These are phyloP conservation scores for Nakazawaea ernobii DNA, from an alignment of 805 yeast species.

Conservation along the genomic window DNA sequence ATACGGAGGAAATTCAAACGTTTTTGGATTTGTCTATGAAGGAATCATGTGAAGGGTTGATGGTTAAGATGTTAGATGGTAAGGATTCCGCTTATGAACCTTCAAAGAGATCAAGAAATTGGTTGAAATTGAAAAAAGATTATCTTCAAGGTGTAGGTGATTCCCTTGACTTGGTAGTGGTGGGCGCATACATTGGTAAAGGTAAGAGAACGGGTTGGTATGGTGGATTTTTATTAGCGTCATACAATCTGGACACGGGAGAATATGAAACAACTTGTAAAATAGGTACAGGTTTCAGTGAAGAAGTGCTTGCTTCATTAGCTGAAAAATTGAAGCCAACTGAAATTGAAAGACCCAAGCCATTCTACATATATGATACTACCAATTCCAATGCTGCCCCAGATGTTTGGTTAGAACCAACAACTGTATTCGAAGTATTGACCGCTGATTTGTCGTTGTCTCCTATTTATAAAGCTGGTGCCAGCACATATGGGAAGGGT, in stretches of 20 bases:
- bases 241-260: conserved; percentile 85
- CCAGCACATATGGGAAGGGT: conserved; percentile 68
- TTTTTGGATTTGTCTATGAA: conserved; percentile 87
- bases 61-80: conserved; percentile 88
- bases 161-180: conserved; percentile 84
- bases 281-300: conserved; percentile 95
- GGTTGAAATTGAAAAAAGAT: conserved; percentile 95
- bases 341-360: conserved; percentile 57
- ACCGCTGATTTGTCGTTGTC: conserved; percentile 88
- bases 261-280: conserved; percentile 95
- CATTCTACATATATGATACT: conserved; percentile 61
- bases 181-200: conserved; percentile 90
- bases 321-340: conserved; percentile 61
- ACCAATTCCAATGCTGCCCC: conserved; percentile 63
- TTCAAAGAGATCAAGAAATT: conserved; percentile 87
- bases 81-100: conserved; percentile 85
- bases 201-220: conserved; percentile 94
- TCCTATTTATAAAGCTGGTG: conserved; percentile 86
- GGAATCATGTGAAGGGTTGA: conserved; percentile 90
- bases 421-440: conserved; percentile 75
- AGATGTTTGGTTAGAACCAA: conserved; percentile 94
- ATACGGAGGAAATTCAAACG: conserved; percentile 67
- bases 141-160: conserved; percentile 95
- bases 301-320: conserved; percentile 64
- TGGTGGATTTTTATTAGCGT: conserved; percentile 90